Conservation (phyloP, 2,329 filamentous ascomycete genomes). For the Nothopassalora personata region DNA sequence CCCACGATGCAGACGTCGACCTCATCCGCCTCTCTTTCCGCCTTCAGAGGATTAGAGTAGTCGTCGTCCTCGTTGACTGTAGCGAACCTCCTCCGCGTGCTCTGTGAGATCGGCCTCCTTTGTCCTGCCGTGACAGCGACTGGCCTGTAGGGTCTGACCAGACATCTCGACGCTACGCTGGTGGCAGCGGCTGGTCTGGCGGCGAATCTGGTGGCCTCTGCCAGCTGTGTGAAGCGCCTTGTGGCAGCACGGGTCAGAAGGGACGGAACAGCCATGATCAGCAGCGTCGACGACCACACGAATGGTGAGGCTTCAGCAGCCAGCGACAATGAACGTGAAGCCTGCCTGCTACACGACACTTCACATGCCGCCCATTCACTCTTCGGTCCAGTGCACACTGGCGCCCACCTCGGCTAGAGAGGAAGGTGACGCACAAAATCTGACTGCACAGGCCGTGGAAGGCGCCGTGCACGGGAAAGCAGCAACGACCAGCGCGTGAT, state of each 20-base stretch:
- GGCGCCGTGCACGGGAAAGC: neutral
- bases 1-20: conserved; percentile 97
- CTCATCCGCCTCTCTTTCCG: conserved; percentile 85
- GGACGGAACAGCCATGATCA: conserved; percentile 21
- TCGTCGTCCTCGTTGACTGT: conserved; percentile 36
- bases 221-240: conserved; percentile 15
- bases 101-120: conserved; percentile 29
- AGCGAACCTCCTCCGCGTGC: conserved; percentile 30
- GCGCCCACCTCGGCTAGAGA: neutral
- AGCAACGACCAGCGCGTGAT: neutral
- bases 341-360: neutral
- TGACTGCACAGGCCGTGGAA: neutral
- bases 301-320: conserved; percentile 10
- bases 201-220: conserved; percentile 9
- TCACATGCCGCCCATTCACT: neutral
- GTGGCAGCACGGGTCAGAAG: conserved; percentile 20
- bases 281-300: conserved; percentile 2
- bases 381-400: too few relatives aligned
- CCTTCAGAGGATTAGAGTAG: conserved; percentile 42
- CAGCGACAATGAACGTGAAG: neutral
- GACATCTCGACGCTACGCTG: conserved; percentile 21
- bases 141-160: conserved; percentile 26
- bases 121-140: conserved; percentile 33
- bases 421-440: neutral
- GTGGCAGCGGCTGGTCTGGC: conserved; percentile 7